phyloP scores from a whole-genome alignment of 176 grass and related monocot species.

The Aegilops longissima region DNA sequence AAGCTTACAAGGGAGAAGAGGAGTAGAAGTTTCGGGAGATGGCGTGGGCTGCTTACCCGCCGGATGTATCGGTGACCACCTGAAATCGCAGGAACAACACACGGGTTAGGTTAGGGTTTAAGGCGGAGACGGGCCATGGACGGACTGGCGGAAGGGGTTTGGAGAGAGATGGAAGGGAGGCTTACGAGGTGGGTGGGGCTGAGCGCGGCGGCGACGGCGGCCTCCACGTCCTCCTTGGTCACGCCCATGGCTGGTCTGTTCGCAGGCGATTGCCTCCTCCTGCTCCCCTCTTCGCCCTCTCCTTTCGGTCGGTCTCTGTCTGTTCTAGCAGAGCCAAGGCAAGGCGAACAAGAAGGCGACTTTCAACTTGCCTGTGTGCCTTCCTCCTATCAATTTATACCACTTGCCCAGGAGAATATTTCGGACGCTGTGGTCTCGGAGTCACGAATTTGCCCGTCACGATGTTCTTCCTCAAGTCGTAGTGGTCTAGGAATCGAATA shows the following conservation, averaged over 20 bases:
- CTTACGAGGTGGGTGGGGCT: slow-evolving; percentile 74
- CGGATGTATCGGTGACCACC: slow-evolving; percentile 88
- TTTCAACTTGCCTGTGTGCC: neutral
- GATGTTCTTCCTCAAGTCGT: neutral
- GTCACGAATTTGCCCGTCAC: neutral
- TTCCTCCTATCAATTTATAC: too few species aligned
- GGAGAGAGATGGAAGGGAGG: neutral
- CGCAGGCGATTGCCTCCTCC: neutral
- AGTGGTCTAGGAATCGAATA: slow-evolving; percentile 31
- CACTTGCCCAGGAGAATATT: slow-evolving; percentile 9
- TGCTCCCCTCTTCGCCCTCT: neutral
- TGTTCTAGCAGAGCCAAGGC: neutral
- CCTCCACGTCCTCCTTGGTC: slow-evolving; percentile 86
- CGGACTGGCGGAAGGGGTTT: neutral
- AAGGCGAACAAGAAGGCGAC: neutral
- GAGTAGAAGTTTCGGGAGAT: neutral
- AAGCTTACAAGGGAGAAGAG: neutral
- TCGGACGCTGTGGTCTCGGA: neutral
- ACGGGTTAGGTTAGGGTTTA: slow-evolving; percentile 43
- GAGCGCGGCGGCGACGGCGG: slow-evolving; percentile 67
- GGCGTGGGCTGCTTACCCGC: slow-evolving; percentile 62
- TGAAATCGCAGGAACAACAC: slow-evolving; percentile 28
- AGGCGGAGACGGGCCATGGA: neutral
- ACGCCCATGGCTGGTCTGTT: slow-evolving; percentile 51
- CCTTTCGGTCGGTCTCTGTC: neutral